Evolutionary conservation across 495 filamentous ascomycete species (phyloP), one percentile per base, ranked within the genome.

Genomic region (Xylaria scruposa): DNA sequence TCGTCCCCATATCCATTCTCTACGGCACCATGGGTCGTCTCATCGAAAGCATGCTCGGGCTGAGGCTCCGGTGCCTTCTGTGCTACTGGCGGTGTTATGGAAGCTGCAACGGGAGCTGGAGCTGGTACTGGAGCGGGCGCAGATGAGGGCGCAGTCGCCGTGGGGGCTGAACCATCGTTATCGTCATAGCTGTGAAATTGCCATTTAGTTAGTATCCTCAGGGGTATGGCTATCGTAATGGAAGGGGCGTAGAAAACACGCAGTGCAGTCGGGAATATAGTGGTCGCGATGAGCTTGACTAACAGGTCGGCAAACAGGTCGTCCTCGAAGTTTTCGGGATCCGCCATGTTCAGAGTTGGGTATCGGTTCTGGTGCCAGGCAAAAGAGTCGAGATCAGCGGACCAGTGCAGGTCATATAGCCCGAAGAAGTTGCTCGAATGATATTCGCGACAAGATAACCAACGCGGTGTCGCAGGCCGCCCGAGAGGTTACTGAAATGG

Each of bases 281-380:
- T 10, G 64, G 26, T 68, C 19, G 54, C 9, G 62, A 36, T 44
- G 15, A 56, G 54, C 31, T 31, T 49, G 0, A 88, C 94, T 80
- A 87, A 98, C 96, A 99, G 89, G 85, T 99, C 96, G 74, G 94
- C 96, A 81, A 99, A 99, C 78, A 99, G 92, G 88, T 99, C 96
- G 77, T 98, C 97, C 65, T 98, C 97, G 74, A 95, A 90, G 72
- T 95, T 94, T 80, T 97, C 94, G 61, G 89, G 88, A 80, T 97
- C 94, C 31, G 94, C 89, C 94, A 97, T 97, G 69, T 47, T 82
- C 73, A 70, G 71, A 70, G 58, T 56, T 53, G 49, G 38, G 49
- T 38, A 19, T 53, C 12, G 10, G 58, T 36, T 38, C 44, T 17
- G 49, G 36, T 33, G 42, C 29, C 0, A 49, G 49, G 42, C 5